Evolutionary conservation across 192 early-diverging fungal species (phyloP).

Genomic region (Coemansia pectinata): DNA sequence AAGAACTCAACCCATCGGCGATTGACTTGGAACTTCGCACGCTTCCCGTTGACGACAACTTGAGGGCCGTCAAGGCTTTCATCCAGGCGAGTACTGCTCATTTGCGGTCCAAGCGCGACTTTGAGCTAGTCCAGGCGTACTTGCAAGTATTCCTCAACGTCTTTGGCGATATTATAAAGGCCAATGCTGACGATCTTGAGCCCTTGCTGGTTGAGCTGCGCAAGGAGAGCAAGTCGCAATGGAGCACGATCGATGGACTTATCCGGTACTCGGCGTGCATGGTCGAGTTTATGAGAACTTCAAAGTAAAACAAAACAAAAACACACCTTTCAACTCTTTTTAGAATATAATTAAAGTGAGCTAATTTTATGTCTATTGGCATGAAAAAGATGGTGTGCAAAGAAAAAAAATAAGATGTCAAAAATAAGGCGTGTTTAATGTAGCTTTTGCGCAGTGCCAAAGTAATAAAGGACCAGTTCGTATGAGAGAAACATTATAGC

Average conservation of each 20-base stretch:
- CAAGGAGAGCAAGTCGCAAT: slow-evolving; percentile 28
- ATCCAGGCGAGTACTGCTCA: slow-evolving; percentile 64
- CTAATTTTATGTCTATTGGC: neutral
- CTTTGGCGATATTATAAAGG: slow-evolving; percentile 75
- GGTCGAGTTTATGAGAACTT: slow-evolving; percentile 47
- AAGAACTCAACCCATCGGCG: slow-evolving; percentile 77
- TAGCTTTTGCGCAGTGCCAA: slow-evolving; percentile 21
- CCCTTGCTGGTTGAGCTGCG: slow-evolving; percentile 47
- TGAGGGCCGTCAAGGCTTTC: slow-evolving; percentile 65
- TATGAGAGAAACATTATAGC: slow-evolving; percentile 92
- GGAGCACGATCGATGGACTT: slow-evolving; percentile 40
- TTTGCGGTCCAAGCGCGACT: slow-evolving; percentile 71
- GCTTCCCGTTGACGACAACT: slow-evolving; percentile 66
- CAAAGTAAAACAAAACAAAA: slow-evolving; percentile 12
- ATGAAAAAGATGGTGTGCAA: neutral
- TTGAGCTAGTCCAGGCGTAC: slow-evolving; percentile 83
- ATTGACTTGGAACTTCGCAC: slow-evolving; percentile 86
- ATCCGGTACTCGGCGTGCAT: slow-evolving; percentile 54
- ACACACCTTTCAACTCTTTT: neutral
- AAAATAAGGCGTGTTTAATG: neutral
- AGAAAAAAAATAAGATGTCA: neutral
- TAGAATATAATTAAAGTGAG: neutral
- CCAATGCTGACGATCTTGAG: slow-evolving; percentile 58
- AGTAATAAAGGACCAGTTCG: slow-evolving; percentile 67
- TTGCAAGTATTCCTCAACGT: slow-evolving; percentile 77